These are phyloP conservation scores for Heteromeles arbutifolia DNA, from an alignment of 306 rosid species.

Conservation along the genomic window DNA sequence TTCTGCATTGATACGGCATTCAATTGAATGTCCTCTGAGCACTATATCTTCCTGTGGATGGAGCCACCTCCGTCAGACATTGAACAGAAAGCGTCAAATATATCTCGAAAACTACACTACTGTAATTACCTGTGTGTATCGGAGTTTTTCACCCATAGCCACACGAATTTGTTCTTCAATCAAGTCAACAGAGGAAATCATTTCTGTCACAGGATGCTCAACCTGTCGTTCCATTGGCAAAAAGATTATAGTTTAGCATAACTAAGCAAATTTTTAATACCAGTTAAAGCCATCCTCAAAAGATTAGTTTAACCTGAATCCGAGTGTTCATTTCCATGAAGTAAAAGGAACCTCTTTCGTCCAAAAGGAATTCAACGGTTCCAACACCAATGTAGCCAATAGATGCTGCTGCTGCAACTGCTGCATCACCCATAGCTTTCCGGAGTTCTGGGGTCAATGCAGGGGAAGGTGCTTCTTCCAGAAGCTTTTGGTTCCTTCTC, in stretches of 20 bases:
- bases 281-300: background rate
- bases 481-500: conserved; percentile 94
- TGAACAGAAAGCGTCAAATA: conserved; percentile 2
- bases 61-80: conserved; percentile 14
- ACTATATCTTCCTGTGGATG: conserved; percentile 78
- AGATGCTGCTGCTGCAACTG: conserved; percentile 96
- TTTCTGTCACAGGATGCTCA: conserved; percentile 99
- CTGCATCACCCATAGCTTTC: conserved; percentile 99
- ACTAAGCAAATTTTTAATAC: background rate
- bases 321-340: conserved; percentile 99
- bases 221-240: conserved; percentile 42
- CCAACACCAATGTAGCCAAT: conserved; percentile 97
- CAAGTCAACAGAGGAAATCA: conserved; percentile 93
- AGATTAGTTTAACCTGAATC: conserved; percentile 62
- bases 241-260: background rate
- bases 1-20: conserved; percentile 98
- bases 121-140: conserved; percentile 57
- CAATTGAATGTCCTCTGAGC: conserved; percentile 94
- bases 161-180: conserved; percentile 94
- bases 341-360: conserved; percentile 97
- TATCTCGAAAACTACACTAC: conserved; percentile 15
- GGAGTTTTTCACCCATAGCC: conserved; percentile 88
- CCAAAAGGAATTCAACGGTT: conserved; percentile 93
- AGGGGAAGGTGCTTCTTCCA: conserved; percentile 99
- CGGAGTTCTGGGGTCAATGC: conserved; percentile 89